phyloP scores from a whole-genome alignment of 768 basidiomycete genomes.

The Lactarius evosmus region DNA sequence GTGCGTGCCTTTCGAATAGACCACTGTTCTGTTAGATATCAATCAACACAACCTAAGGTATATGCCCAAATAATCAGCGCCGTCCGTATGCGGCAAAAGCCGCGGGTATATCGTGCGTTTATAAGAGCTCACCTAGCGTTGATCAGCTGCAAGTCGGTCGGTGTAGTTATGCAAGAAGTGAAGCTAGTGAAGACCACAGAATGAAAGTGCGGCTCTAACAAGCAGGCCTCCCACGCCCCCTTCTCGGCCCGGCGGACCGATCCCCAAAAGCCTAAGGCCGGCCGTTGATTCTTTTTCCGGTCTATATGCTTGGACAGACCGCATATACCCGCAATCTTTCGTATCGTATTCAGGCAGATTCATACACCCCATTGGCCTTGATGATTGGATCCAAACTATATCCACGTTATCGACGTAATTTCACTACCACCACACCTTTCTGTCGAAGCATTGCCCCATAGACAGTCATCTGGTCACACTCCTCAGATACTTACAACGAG shows the following conservation, averaged over 20 bases:
- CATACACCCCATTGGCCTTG: no score
- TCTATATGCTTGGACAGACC: no score
- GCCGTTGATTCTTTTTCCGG: no score
- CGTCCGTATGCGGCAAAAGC: neutral
- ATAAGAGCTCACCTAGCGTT: conserved; percentile 17
- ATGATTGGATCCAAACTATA: no score
- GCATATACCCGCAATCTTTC: no score
- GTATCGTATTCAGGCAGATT: no score
- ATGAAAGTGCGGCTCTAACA: conserved; percentile 13
- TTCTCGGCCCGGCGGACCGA: conserved; percentile 1
- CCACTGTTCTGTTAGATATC: neutral
- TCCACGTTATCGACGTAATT: no score
- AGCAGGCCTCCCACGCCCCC: conserved; percentile 17
- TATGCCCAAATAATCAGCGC: conserved; percentile 8
- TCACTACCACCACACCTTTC: no score
- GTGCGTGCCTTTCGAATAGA: conserved; percentile 3
- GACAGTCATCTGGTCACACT: no score
- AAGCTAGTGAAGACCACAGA: conserved; percentile 13
- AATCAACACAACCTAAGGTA: conserved; percentile 9
- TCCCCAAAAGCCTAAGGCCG: no score
- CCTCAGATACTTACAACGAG: no score
- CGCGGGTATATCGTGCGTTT: conserved; percentile 2
- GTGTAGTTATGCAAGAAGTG: conserved; percentile 17
- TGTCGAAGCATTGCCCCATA: no score
- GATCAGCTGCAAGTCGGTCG: conserved; percentile 17